These are phyloP conservation scores for Naegleria gruberi DNA, from an alignment of 208 protist species.

Conservation along the genomic window DNA sequence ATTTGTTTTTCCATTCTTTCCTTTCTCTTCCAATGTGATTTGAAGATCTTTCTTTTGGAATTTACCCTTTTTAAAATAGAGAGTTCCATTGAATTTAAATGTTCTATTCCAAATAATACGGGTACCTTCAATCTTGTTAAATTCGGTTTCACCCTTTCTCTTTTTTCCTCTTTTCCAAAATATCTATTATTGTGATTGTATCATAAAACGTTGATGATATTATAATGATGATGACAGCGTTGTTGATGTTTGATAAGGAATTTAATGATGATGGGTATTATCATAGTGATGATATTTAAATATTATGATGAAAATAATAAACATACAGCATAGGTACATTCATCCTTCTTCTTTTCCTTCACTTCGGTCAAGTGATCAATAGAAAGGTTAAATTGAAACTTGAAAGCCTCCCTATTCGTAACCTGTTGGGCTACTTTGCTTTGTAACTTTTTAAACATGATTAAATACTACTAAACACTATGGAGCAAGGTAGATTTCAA, in stretches of 20 bases:
- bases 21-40: neutral
- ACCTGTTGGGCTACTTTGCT: neutral
- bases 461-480: too few species aligned
- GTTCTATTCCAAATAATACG: neutral
- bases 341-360: neutral
- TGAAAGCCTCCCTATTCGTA: neutral
- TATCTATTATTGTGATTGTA: neutral
- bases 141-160: conserved; percentile 1
- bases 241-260: neutral
- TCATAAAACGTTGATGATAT: neutral
- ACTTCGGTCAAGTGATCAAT: neutral
- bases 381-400: neutral
- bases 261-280: neutral
- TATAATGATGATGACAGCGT: neutral
- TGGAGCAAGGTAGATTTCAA: too few species aligned
- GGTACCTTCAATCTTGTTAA: neutral
- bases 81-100: conserved; percentile 4
- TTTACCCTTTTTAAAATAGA: neutral
- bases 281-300: too few species aligned
- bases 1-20: neutral
- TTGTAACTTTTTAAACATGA: neutral
- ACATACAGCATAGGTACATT: neutral
- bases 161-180: neutral
- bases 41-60: neutral
- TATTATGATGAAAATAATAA: neutral